A percentile compares a stretch with the other conserved stretches of the same genome.
phyloP scores from a whole-genome alignment of 352 stramenopile species.

The Phytophthora agathidicida region DNA sequence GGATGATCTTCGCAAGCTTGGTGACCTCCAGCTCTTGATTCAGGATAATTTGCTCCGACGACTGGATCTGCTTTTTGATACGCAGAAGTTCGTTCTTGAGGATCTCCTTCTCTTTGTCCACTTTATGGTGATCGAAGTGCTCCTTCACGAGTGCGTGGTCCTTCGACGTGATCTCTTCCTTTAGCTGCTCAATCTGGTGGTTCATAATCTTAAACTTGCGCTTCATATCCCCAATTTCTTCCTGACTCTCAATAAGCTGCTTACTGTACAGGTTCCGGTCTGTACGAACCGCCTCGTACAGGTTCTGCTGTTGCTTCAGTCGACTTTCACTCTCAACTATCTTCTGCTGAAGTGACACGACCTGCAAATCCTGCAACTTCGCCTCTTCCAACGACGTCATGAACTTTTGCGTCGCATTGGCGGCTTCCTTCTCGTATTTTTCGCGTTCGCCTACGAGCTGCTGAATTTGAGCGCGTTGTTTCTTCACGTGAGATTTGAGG shows the following conservation, averaged over 20 bases:
- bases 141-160: conserved; percentile 93
- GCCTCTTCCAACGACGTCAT: conserved; percentile 83
- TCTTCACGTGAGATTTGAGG: conserved; percentile 82
- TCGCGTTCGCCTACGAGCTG: conserved; percentile 86
- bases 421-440: conserved; percentile 88
- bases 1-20: conserved; percentile 89
- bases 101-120: conserved; percentile 93
- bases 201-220: conserved; percentile 93
- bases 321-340: conserved; percentile 74
- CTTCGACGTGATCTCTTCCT: conserved; percentile 94
- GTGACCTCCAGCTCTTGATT: conserved; percentile 87
- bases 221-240: conserved; percentile 91
- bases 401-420: conserved; percentile 80
- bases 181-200: conserved; percentile 92
- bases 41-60: conserved; percentile 87
- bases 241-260: conserved; percentile 92
- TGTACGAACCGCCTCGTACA: conserved; percentile 92
- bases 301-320: conserved; percentile 94
- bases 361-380: conserved; percentile 79
- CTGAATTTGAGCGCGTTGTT: conserved; percentile 81
- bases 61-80: conserved; percentile 92
- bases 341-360: conserved; percentile 77
- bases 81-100: conserved; percentile 91
- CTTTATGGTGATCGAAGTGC: conserved; percentile 94
- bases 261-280: conserved; percentile 95